Evolutionary conservation across 2,329 filamentous ascomycete species (phyloP), one percentile per base, ranked within the genome.

Genomic region (Ascochyta lentis): DNA sequence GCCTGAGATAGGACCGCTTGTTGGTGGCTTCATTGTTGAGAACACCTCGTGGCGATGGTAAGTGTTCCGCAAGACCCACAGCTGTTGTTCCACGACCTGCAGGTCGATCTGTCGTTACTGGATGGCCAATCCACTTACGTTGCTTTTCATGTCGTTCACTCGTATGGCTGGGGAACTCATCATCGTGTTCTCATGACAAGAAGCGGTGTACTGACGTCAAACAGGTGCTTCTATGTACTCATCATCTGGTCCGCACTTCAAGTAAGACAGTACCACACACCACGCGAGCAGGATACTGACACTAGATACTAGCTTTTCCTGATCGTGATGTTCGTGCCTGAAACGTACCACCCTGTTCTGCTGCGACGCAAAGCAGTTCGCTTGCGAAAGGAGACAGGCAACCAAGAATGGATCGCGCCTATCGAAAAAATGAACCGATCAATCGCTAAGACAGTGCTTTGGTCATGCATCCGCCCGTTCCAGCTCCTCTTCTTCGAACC

Each of bases 21-120:
- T 90, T 16, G 91, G 91, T 8, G 92, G 91, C 7, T 92, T 96
- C 73, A 92, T 96, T 73, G 94, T 94, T 72, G 85, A 89, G 64
- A 86, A 88, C 65, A 83, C 82, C 3, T 78, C 80, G 52, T 96
- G 92, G 83, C 79, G 69, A 68, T 76, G 72, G 73, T 73, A 63
- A 70, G 72, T 69, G 58, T 55, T 49, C 44, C 49, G 41, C 49
- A 43, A 57, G 41, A 40, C 54, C 54, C 52, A 43, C 42, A 33
- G 15, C 12, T 29, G 50, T 49, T 42, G 47, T 56, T 56, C 22
- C 47, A 56, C 47, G 3, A 50, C 47, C 16, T 56, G 35, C 42
- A 31, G 37, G 23, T 49, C 41, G 24, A 46, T 43, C 51, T 38
- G 48, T 56, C 47, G 43, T 40, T 47, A 29, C 22, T 39, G n/a